phyloP scores from a whole-genome alignment of 345 rosid genomes.

The Salix arbutifolia region DNA sequence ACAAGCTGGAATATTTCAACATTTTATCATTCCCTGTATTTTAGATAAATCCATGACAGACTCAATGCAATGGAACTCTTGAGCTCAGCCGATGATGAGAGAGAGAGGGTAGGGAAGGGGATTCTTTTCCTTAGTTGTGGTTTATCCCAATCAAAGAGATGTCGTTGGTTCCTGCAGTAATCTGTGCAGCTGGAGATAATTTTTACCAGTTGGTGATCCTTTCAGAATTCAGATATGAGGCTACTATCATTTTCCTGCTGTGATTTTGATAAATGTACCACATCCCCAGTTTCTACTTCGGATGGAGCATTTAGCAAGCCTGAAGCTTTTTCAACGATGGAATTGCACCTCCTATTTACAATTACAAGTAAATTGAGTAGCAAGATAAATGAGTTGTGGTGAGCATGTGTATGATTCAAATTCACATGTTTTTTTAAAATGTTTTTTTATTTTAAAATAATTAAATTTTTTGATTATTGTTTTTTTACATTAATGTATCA shows the following conservation, averaged over 20 bases:
- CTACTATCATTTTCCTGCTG: constrained; percentile 36
- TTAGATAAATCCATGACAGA: too few relatives aligned
- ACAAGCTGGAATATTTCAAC: too few relatives aligned
- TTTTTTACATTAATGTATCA: too few relatives aligned
- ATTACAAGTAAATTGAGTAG: background rate
- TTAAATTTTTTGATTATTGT: too few relatives aligned
- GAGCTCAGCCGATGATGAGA: too few relatives aligned
- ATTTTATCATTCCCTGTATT: too few relatives aligned
- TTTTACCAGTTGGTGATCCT: constrained; percentile 38
- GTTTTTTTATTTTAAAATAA: too few relatives aligned
- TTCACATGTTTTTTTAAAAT: too few relatives aligned
- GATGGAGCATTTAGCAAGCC: constrained; percentile 15
- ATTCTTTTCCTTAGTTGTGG: too few relatives aligned
- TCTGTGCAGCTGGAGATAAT: constrained; percentile 20
- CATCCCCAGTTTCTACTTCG: constrained; percentile 17
- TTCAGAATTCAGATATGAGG: constrained; percentile 33
- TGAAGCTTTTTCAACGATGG: constrained; percentile 49
- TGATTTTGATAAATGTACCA: constrained; percentile 31
- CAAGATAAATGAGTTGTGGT: background rate
- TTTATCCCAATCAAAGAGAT: constrained; percentile 34
- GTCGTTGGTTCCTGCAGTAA: constrained; percentile 1
- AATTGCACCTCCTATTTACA: constrained; percentile 57
- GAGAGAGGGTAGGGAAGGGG: too few relatives aligned
- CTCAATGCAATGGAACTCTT: too few relatives aligned
- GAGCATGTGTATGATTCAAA: too few relatives aligned